Evolutionary conservation across 768 basidiomycete species (phyloP), one percentile per base, ranked within the genome.

Genomic region (Daedaleopsis nitida): DNA sequence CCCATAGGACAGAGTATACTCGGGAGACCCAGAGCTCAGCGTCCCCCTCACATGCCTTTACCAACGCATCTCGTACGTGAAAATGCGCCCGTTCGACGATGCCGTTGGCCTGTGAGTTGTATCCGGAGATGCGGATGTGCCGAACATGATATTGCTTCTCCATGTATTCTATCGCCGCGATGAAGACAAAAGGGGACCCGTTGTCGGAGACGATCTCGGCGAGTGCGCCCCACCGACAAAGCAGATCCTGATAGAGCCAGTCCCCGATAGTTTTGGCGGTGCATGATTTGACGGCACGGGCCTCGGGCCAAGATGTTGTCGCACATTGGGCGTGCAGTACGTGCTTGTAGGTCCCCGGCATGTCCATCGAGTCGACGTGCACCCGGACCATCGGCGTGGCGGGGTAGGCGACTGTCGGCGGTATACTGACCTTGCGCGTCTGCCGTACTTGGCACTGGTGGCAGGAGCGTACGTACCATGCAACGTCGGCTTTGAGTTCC

Each of bases 71-170:
- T 0, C 72, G 64, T 10, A 79, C 66, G 44, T 74, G 73, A 42
- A 63, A 47, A n/a, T 74, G 71, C 2, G 61, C 63, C 0, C 67
- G 45, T 19, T 81, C 74, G 0, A 80, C 68, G 0, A 73, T 59
- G 0, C 80, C 72, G 19, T 82, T 81, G 0, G 77, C 76, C 4
- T 67, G 71, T 0, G 74, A 80, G 57, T 82, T 82, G 66, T 81
- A 82, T 0, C 73, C 66, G 0, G 74, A 77, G 5, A 82, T 78
- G 0, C 68, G 59, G 17, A 81, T 80, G 37, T 78, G 75, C 0
- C 63, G 49, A 17, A 82, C 76, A 5, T 60, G 52, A 52, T 74
- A 76, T 21, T 64, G 63, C 8, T 68, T 16, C 1, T 58, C 21
- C 0, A 77, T 65, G 53, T 65, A 64, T 0, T 66, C 43, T 0